Percentiles rank a stretch among this genome's conserved stretches.
These are phyloP conservation scores for Microdochium bolleyi DNA, from an alignment of 2,329 filamentous ascomycete species.

Conservation along the genomic window DNA sequence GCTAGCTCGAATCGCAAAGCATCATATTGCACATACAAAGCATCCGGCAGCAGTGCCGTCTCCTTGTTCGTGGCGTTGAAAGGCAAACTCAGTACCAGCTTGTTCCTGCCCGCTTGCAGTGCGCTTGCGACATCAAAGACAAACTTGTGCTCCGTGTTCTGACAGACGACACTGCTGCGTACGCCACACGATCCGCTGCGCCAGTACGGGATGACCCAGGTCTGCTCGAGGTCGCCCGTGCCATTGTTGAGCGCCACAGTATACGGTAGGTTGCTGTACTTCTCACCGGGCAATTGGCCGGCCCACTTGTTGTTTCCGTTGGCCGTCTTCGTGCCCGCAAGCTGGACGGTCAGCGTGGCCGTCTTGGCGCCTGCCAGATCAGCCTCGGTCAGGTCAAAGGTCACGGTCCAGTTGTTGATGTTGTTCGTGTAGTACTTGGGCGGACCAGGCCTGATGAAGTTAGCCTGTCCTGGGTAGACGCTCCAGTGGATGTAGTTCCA, in stretches of 20 bases:
- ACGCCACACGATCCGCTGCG: conserved; percentile 51
- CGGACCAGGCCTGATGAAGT: conserved; percentile 31
- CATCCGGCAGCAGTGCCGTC: conserved; percentile 42
- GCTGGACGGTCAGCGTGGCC: conserved; percentile 54
- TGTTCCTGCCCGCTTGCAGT: conserved; percentile 41
- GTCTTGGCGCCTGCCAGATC: conserved; percentile 31
- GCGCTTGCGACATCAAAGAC: conserved; percentile 34
- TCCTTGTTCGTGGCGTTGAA: conserved; percentile 49
- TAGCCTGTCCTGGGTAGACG: conserved; percentile 48
- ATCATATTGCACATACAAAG: conserved; percentile 57
- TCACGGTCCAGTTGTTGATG: conserved; percentile 52
- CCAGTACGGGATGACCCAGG: conserved; percentile 50
- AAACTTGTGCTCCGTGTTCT: conserved; percentile 51
- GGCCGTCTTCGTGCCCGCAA: conserved; percentile 54
- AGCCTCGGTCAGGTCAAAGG: conserved; percentile 35
- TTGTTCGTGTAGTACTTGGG: conserved; percentile 24
- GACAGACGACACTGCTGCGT: conserved; percentile 49
- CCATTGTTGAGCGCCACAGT: conserved; percentile 23
- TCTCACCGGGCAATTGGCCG: conserved; percentile 37
- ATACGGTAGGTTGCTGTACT: conserved; percentile 44
- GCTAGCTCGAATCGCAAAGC: conserved; percentile 48
- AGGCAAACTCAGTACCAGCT: conserved; percentile 47
- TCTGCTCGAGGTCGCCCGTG: conserved; percentile 27
- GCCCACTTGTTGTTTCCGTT: conserved; percentile 49
- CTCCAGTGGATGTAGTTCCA: conserved; percentile 60